phyloP scores from a whole-genome alignment of 2,329 filamentous ascomycete species.

The Sporothrix phasma region DNA sequence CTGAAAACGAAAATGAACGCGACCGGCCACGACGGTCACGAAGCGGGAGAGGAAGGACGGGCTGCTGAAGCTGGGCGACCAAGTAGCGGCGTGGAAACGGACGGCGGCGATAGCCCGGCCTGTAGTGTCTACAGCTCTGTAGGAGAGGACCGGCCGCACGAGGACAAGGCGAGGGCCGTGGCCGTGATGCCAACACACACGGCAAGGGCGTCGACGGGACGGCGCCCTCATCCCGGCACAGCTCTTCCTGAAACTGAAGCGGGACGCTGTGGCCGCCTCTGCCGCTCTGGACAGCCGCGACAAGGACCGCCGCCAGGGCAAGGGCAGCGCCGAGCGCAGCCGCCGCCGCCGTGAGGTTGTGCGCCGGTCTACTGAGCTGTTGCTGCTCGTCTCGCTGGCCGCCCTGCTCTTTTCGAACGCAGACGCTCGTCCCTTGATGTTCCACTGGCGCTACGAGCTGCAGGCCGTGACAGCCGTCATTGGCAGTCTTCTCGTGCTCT shows the following conservation, averaged over 20 bases:
- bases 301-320: slow-evolving; percentile 21
- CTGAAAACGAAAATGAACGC: not conserved
- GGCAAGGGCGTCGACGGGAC: not conserved
- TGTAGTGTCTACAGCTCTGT: not conserved
- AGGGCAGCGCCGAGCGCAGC: slow-evolving; percentile 26
- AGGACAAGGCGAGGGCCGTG: not conserved
- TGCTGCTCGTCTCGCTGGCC: slow-evolving; percentile 41
- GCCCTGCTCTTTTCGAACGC: slow-evolving; percentile 39
- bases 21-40: not conserved
- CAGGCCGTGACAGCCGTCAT: slow-evolving; percentile 28
- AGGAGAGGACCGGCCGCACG: slow-evolving; percentile 31
- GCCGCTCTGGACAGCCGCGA: slow-evolving; percentile 7
- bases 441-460: slow-evolving; percentile 40
- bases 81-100: not conserved
- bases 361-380: slow-evolving; percentile 43
- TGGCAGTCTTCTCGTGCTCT: slow-evolving; percentile 36
- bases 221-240: slow-evolving; percentile 15
- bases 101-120: slow-evolving; percentile 7
- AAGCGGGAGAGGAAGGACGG: not conserved
- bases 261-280: slow-evolving; percentile 6
- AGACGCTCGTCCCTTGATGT: slow-evolving; percentile 36
- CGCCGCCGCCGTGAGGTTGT: slow-evolving; percentile 41
- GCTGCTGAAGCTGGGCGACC: not conserved
- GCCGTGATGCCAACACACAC: not conserved
- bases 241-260: slow-evolving; percentile 19